Evolutionary conservation across 805 yeast species (phyloP), one percentile per base, ranked within the genome.

Genomic region (Wickerhamia fluorescens): DNA sequence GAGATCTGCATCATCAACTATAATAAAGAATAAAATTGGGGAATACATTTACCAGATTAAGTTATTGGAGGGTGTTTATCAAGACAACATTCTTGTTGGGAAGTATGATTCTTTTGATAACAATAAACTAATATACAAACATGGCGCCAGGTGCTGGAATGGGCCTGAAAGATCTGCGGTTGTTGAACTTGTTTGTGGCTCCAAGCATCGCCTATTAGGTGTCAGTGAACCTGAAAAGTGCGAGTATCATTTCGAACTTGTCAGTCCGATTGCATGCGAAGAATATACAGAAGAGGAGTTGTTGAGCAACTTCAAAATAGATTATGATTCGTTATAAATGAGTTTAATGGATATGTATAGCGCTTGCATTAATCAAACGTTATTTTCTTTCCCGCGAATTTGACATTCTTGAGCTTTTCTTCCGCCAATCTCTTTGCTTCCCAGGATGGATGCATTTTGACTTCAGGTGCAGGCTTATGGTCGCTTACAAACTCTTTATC

Each of bases 381-480:
- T 41, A 82, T 71, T 64, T 88, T 89, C 59, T 86, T 88, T 50
- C 98, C 98, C 29, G 65, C 54, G 49, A 87, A 87, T 50, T 78
- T 75, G 27, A 68, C 77, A 33, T 73, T 71, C 56, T 75, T 72
- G 39, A 64, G 51, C 29, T 74, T 72, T 41, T 80, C 82, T 47
- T 83, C 81, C 16, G 77, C 83, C 38, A 71, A 57, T 60, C 72
- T 75, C 61, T 83, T 84, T 14, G 98, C 98, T 44, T 74, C 78
- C 99, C 99, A 92, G 2, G 98, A 92, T n/a, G 99, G 99, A 71
- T 92, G 99, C 40, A 82, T 33, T 21, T 35, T 33, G 4, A 15
- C 33, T 7, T 29, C 38, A 10, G 25, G 27, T 4, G 33, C 34
- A 9, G 36, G 26, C 10, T 18, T 18, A n/a, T n/a, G n/a, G 7